These are phyloP conservation scores for Colletotrichum orchidophilum DNA, from an alignment of 2,329 filamentous ascomycete species.

Conservation along the genomic window DNA sequence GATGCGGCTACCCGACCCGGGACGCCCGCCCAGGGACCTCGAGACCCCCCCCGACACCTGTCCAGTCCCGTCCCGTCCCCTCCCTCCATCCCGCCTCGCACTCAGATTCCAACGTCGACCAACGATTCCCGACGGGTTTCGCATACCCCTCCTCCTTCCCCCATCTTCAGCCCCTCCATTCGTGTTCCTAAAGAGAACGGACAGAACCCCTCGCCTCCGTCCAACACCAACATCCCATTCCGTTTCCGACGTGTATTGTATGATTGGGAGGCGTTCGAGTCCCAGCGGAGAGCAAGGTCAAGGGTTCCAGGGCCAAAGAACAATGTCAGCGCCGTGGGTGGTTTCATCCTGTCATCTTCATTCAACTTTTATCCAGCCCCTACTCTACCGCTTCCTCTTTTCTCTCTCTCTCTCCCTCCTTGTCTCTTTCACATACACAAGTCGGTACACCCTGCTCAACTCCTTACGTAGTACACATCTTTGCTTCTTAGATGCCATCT, in stretches of 20 bases:
- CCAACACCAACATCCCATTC: too few relatives aligned
- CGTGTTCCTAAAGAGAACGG: background rate
- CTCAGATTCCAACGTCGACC: background rate
- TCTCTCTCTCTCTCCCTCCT: background rate
- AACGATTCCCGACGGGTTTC: background rate
- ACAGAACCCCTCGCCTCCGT: background rate
- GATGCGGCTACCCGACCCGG: slow-evolving; percentile 27
- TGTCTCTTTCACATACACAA: background rate
- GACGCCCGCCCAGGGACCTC: background rate
- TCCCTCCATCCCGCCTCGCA: background rate
- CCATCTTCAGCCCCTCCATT: background rate
- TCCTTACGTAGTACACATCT: background rate
- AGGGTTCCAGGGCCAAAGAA: too few relatives aligned
- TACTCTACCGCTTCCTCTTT: background rate
- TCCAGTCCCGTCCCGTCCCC: slow-evolving; percentile 2
- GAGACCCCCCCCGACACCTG: background rate
- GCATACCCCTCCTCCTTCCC: background rate
- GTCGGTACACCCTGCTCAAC: too few relatives aligned
- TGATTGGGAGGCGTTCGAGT: background rate
- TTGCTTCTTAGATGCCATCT: background rate
- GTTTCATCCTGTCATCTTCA: too few relatives aligned
- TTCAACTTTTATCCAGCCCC: too few relatives aligned
- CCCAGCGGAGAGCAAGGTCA: too few relatives aligned
- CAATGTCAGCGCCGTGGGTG: too few relatives aligned
- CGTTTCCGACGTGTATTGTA: background rate